Evolutionary conservation across 1,284 basidiomycete species (phyloP).

Genomic region (Moesziomyces sp.): DNA sequence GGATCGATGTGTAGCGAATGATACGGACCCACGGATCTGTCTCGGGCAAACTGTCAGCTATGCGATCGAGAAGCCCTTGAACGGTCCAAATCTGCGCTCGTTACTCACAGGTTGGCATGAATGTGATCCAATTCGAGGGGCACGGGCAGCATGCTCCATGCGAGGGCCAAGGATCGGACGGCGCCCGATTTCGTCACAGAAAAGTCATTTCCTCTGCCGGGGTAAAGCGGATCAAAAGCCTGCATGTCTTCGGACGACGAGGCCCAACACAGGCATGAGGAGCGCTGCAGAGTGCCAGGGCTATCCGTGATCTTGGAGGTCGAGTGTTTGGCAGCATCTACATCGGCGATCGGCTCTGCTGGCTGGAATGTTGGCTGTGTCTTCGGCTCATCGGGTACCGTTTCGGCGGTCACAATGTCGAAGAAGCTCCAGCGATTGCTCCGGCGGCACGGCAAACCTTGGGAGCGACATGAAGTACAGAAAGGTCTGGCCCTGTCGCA

Average conservation of each 20-base stretch:
- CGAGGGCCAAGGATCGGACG: background rate
- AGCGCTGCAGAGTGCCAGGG: background rate
- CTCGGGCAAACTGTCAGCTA: background rate
- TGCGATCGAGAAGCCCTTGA: background rate
- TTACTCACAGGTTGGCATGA: background rate
- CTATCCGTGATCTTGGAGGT: background rate
- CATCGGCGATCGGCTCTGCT: background rate
- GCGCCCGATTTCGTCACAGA: background rate
- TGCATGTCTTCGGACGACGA: background rate
- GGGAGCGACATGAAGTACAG: background rate
- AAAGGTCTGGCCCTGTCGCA: constrained; percentile 9
- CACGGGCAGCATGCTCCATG: background rate
- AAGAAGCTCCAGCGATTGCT: background rate
- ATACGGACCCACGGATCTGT: background rate
- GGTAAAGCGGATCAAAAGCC: background rate
- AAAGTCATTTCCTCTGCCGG: background rate
- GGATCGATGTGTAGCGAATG: background rate
- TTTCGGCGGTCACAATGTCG: constrained; percentile 1
- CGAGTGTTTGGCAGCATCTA: background rate
- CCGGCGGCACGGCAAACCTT: background rate
- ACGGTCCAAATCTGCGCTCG: background rate
- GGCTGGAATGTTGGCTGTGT: background rate
- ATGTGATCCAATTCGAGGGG: background rate
- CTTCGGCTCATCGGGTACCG: background rate
- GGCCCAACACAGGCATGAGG: background rate